phyloP scores from a whole-genome alignment of 2,329 filamentous ascomycete genomes.

The Nothophoma quercina region DNA sequence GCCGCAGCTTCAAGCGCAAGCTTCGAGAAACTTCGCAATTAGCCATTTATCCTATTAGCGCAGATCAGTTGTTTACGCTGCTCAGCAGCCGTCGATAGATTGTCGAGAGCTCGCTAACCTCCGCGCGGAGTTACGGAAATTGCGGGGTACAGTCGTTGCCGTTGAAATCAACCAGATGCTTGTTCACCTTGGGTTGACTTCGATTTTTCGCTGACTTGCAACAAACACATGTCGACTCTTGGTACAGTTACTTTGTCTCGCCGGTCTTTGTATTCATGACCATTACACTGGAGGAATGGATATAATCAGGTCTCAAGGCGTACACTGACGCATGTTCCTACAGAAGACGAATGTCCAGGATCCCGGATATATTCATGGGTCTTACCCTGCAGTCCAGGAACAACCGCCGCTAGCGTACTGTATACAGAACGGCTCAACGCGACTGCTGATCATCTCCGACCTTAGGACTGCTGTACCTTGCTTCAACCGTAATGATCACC shows the following conservation, averaged over 20 bases:
- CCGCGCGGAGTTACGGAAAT: constrained; percentile 9
- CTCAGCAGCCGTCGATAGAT: background rate
- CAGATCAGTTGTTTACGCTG: background rate
- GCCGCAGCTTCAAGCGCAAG: too few species aligned
- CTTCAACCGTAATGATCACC: constrained; percentile 29
- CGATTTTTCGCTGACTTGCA: too few species aligned
- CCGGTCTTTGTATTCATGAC: too few species aligned
- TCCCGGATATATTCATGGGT: constrained; percentile 4
- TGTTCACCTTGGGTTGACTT: background rate
- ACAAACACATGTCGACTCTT: too few species aligned
- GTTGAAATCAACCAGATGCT: constrained; percentile 3
- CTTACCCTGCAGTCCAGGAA: constrained; percentile 7
- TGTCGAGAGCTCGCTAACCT: constrained; percentile 4
- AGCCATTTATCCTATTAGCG: constrained; percentile 17
- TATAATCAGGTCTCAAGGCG: too few species aligned
- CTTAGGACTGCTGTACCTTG: constrained; percentile 18
- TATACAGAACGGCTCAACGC: constrained; percentile 3
- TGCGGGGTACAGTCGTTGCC: constrained; percentile 10
- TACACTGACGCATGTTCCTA: too few species aligned
- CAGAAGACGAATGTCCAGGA: too few species aligned
- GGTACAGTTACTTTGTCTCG: too few species aligned
- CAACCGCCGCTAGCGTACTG: background rate
- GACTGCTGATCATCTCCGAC: constrained; percentile 2
- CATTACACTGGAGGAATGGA: too few species aligned
- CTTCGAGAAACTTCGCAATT: constrained; percentile 8